Conservation (phyloP, 2,329 filamentous ascomycete genomes). For the Trichoderma endophyticum region DNA sequence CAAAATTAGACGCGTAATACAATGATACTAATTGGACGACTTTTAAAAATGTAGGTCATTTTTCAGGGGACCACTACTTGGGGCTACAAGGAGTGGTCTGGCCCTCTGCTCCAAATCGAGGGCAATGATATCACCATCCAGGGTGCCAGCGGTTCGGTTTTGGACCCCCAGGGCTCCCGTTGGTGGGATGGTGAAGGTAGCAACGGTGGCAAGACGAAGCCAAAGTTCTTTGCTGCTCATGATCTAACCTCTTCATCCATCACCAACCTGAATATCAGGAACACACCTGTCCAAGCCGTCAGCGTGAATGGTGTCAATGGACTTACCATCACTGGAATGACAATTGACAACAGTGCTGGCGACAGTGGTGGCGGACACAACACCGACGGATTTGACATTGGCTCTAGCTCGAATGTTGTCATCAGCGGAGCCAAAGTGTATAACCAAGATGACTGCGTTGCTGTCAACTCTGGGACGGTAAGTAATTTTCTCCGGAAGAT, state of each 20-base stretch:
- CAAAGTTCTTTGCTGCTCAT: slow-evolving; percentile 56
- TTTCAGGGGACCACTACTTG: slow-evolving; percentile 9
- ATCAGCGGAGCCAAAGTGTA: slow-evolving; percentile 53
- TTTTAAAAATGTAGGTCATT: not conserved
- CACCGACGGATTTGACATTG: slow-evolving; percentile 60
- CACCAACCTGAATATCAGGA: slow-evolving; percentile 38
- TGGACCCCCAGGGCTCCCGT: slow-evolving; percentile 20
- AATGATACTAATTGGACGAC: not conserved
- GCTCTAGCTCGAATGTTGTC: slow-evolving; percentile 45
- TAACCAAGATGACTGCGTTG: slow-evolving; percentile 61
- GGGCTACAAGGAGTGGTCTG: slow-evolving; percentile 8
- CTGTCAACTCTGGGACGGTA: slow-evolving; percentile 49
- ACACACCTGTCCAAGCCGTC: slow-evolving; percentile 43
- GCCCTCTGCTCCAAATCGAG: slow-evolving; percentile 9
- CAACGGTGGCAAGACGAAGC: slow-evolving; percentile 61
- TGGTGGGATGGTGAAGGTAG: slow-evolving; percentile 62
- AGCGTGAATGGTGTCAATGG: slow-evolving; percentile 36
- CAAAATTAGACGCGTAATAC: too few relatives aligned
- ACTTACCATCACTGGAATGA: slow-evolving; percentile 37
- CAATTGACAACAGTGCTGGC: slow-evolving; percentile 38
- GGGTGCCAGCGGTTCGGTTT: not conserved
- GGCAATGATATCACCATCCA: slow-evolving; percentile 3
- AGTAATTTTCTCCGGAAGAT: not conserved
- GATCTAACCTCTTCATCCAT: slow-evolving; percentile 35
- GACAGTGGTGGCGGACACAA: slow-evolving; percentile 43